Evolutionary conservation across 768 basidiomycete species (phyloP).

Genomic region (Butyriboletus loyo): DNA sequence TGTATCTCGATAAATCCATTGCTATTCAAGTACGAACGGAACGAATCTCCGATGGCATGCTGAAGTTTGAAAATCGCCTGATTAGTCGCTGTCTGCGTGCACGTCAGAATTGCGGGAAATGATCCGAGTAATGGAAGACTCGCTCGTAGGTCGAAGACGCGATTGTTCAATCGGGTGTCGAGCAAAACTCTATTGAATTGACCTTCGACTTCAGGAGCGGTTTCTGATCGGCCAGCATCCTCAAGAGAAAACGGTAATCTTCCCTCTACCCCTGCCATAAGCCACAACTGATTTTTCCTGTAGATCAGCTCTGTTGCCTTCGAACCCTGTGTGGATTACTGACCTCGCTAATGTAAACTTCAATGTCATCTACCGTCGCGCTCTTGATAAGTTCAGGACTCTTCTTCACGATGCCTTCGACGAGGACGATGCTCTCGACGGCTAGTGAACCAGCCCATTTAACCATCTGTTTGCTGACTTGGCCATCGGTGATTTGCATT

Average conservation of each 20-base stretch:
- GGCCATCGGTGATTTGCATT: slow-evolving; percentile 63
- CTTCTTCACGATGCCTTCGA: slow-evolving; percentile 79
- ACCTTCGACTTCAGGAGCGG: slow-evolving; percentile 56
- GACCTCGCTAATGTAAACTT: slow-evolving; percentile 83
- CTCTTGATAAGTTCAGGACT: slow-evolving; percentile 87
- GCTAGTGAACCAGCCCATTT: slow-evolving; percentile 81
- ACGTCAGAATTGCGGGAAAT: slow-evolving; percentile 5
- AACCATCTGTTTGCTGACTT: slow-evolving; percentile 95
- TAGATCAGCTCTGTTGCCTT: neutral
- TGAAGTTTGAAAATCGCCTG: slow-evolving; percentile 94
- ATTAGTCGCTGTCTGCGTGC: slow-evolving; percentile 80
- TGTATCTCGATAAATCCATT: slow-evolving; percentile 92
- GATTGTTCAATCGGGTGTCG: slow-evolving; percentile 92
- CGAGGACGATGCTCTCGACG: slow-evolving; percentile 87
- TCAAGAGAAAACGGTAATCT: slow-evolving; percentile 89
- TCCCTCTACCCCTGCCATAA: slow-evolving; percentile 75
- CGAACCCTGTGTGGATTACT: slow-evolving; percentile 9
- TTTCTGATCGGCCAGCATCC: slow-evolving; percentile 85
- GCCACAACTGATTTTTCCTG: slow-evolving; percentile 56
- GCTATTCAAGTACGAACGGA: slow-evolving; percentile 74
- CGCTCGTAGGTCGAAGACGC: slow-evolving; percentile 90
- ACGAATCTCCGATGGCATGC: slow-evolving; percentile 81
- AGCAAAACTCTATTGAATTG: slow-evolving; percentile 82
- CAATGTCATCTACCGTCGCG: slow-evolving; percentile 81
- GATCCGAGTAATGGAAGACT: slow-evolving; percentile 25